A percentile compares a stretch with the other conserved stretches of the same genome.
phyloP scores from a whole-genome alignment of 192 early-diverging fungal species.

The Polychytrium aggregatum region DNA sequence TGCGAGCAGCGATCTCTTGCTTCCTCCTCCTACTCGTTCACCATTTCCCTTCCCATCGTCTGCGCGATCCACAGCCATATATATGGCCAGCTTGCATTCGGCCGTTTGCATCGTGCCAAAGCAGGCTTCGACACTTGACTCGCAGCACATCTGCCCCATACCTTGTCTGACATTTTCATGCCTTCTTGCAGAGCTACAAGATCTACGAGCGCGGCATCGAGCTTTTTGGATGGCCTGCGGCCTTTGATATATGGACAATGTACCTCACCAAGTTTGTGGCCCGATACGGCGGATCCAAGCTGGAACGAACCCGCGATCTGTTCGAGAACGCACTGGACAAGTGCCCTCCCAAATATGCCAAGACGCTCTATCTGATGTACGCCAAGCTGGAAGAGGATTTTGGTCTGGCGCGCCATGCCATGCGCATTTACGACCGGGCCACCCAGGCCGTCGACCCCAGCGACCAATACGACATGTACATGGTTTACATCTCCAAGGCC shows the following conservation, averaged over 20 bases:
- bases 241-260: constrained; percentile 94
- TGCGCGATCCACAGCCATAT: too few relatives aligned
- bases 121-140: too few relatives aligned
- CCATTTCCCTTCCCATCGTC: too few relatives aligned
- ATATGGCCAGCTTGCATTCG: too few relatives aligned
- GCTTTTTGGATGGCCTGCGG: constrained; percentile 90
- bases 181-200: constrained; percentile 60
- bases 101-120: too few relatives aligned
- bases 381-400: constrained; percentile 86
- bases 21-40: too few relatives aligned
- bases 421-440: constrained; percentile 89
- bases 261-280: constrained; percentile 79
- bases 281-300: constrained; percentile 73
- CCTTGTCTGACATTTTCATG: not conserved
- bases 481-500: constrained; percentile 84
- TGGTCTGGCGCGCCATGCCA: constrained; percentile 81
- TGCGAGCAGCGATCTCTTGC: too few relatives aligned
- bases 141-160: not conserved
- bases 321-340: constrained; percentile 88
- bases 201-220: constrained; percentile 95
- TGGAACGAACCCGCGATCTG: constrained; percentile 88
- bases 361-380: constrained; percentile 78
- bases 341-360: constrained; percentile 76
- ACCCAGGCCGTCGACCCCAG: constrained; percentile 64
- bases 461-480: constrained; percentile 71